Percentiles rank a stretch among this genome's conserved stretches.
Evolutionary conservation across 768 basidiomycete genomes (phyloP).

Genomic region (Russula sp.): DNA sequence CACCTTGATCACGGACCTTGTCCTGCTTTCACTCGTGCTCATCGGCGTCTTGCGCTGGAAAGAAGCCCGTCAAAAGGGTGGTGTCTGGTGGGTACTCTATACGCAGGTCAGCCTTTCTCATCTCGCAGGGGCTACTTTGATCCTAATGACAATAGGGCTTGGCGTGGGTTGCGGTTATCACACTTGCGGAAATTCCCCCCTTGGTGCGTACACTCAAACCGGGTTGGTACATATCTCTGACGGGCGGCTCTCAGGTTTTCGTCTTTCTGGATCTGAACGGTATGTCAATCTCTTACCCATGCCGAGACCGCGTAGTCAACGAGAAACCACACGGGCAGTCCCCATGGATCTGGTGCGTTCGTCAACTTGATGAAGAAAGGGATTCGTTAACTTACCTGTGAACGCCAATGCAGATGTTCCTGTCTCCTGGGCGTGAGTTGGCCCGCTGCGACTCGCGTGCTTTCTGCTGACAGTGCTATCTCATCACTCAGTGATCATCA

Average conservation of each 20-base stretch:
- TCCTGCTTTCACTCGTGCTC: conserved; percentile 2
- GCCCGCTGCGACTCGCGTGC: accelerated
- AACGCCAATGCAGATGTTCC: conserved; percentile 1
- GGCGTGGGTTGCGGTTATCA: not conserved
- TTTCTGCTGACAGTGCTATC: not conserved
- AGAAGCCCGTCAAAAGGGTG: not conserved
- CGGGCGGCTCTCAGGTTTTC: not conserved
- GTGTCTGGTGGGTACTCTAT: conserved; percentile 3
- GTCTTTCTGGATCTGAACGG: conserved; percentile 1
- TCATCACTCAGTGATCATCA: not conserved
- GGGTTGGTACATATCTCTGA: not conserved
- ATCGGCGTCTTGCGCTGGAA: conserved; percentile 7
- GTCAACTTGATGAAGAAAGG: not conserved
- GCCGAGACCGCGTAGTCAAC: not conserved
- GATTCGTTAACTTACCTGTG: not conserved
- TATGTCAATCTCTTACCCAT: not conserved
- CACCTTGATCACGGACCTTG: not conserved
- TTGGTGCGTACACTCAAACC: not conserved
- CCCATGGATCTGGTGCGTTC: conserved; percentile 3
- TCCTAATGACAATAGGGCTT: not conserved
- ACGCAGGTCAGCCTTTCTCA: not conserved
- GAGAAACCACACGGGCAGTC: not conserved
- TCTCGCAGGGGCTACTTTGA: not conserved
- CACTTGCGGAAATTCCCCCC: not conserved
- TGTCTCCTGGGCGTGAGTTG: not conserved